Evolutionary conservation across 805 yeast species (phyloP).

Genomic region (Zygosaccharomyces siamensis): DNA sequence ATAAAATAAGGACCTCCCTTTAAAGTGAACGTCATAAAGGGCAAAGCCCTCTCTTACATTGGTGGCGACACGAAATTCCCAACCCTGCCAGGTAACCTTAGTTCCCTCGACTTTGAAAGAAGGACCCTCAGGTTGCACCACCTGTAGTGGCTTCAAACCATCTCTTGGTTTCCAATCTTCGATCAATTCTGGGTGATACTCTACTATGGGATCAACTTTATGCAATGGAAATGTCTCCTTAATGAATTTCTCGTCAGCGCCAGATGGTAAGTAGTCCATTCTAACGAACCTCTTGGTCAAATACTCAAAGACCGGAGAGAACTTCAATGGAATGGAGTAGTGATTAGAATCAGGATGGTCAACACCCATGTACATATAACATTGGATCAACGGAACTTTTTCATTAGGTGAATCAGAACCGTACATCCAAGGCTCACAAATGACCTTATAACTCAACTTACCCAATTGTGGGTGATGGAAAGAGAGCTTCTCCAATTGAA

Average conservation of each 20-base stretch:
- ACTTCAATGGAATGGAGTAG: constrained; percentile 67
- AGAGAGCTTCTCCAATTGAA: constrained; percentile 50
- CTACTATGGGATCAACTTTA: constrained; percentile 53
- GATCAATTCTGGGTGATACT: constrained; percentile 68
- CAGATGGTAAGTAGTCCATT: constrained; percentile 71
- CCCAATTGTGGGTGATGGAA: constrained; percentile 29
- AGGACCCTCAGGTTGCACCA: constrained; percentile 76
- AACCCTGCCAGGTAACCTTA: constrained; percentile 73
- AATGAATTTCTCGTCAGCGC: constrained; percentile 53
- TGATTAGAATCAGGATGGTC: constrained; percentile 69
- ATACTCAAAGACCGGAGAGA: constrained; percentile 68
- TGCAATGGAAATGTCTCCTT: constrained; percentile 56
- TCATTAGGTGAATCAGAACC: constrained; percentile 68
- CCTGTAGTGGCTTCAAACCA: constrained; percentile 59
- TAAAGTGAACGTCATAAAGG: constrained; percentile 63
- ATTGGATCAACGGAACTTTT: constrained; percentile 53
- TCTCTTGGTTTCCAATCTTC: constrained; percentile 49
- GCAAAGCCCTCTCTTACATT: constrained; percentile 78
- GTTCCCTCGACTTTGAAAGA: constrained; percentile 57
- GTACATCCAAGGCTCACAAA: constrained; percentile 81
- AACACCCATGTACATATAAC: constrained; percentile 69
- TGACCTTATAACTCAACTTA: constrained; percentile 36
- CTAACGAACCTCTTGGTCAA: constrained; percentile 56
- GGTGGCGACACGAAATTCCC: constrained; percentile 70
- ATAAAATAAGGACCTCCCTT: constrained; percentile 72